phyloP scores from a whole-genome alignment of 371 early-diverging fungal species.

The Lichtheimia hyalospora region DNA sequence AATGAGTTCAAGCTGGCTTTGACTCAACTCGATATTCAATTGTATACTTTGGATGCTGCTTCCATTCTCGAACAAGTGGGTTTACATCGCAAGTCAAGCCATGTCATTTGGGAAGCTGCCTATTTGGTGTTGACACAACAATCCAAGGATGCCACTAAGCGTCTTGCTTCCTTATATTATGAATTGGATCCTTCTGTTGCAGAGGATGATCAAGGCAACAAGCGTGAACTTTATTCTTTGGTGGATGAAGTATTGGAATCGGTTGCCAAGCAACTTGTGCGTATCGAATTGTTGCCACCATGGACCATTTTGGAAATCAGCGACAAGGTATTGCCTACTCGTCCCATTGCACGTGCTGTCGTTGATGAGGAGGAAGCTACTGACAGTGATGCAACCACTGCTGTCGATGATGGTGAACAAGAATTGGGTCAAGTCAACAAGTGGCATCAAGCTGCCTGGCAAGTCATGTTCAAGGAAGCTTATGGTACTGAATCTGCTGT shows the following conservation, averaged over 20 bases:
- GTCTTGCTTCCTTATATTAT: constrained; percentile 27
- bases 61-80: constrained; percentile 66
- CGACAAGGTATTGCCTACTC: constrained; percentile 31
- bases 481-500: constrained; percentile 53
- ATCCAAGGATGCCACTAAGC: constrained; percentile 19
- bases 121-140: constrained; percentile 45
- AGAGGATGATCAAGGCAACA: constrained; percentile 22
- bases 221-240: constrained; percentile 23
- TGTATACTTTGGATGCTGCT: constrained; percentile 66
- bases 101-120: constrained; percentile 60
- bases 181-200: constrained; percentile 21
- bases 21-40: constrained; percentile 56
- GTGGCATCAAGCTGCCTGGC: constrained; percentile 68
- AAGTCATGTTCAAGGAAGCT: constrained; percentile 81
- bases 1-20: constrained; percentile 66
- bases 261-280: constrained; percentile 28
- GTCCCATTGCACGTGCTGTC: constrained; percentile 34
- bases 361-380: constrained; percentile 37
- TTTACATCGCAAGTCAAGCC: constrained; percentile 46
- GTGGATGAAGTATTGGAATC: constrained; percentile 23
- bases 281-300: constrained; percentile 48
- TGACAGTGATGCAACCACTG: constrained; percentile 27
- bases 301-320: constrained; percentile 54
- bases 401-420: constrained; percentile 38
- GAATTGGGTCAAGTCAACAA: constrained; percentile 44